Base-by-base conservation (phyloP, 495 filamentous ascomycete genomes). In the Penicillium psychrofluorescens region DNA sequence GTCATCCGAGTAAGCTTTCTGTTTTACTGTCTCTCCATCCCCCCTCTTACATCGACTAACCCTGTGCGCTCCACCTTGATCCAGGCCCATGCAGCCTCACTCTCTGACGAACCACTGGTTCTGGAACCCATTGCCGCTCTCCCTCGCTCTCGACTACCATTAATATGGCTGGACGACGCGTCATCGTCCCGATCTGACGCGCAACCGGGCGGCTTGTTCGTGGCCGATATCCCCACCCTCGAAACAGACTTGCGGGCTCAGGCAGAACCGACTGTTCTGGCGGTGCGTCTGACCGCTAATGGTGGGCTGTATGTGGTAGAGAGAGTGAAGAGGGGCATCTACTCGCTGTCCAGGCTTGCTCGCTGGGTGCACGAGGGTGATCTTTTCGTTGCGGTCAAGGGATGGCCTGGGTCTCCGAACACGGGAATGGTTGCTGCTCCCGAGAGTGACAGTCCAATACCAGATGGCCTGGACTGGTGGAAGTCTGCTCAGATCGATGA, bases 291-390 rank as follows among this genome's bases (percentile, higher is more conserved):
- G 15, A 72, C 81, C 32, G 65, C 63, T 8, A 77, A 77, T 54
- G 75, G 71, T 15, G 71, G 70, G 7, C 49, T 86, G 6, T 90
- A 83, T 59, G 83, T 80, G 11, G 59, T 95, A 29, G 90, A 95
- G 63, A 66, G 77, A n/a, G 83, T 86, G 27, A 72, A 73, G 38
- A 54, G 62, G 36, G 77, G 79, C 0, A 68, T 88, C 9, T 94
- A 86, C 60, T 78, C 79, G 11, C 52, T 92, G 8, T 89, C 80
- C 52, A 83, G 79, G 49, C 67, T 95, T 39, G 82, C 74, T 1
- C 56, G 67, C 3, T 84, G 80, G 78, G 77, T 90, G 40, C 57
- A 61, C 38, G 67, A 67, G 51, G 62, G 58, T 13, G 58, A 68
- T 48, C 33, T 66, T 11, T 44, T 49, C 11, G 63, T 62, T 46